Percentiles rank a stretch among this genome's conserved stretches.
Evolutionary conservation across 768 basidiomycete genomes (phyloP).

Genomic region (Hirschioporus abietinus): DNA sequence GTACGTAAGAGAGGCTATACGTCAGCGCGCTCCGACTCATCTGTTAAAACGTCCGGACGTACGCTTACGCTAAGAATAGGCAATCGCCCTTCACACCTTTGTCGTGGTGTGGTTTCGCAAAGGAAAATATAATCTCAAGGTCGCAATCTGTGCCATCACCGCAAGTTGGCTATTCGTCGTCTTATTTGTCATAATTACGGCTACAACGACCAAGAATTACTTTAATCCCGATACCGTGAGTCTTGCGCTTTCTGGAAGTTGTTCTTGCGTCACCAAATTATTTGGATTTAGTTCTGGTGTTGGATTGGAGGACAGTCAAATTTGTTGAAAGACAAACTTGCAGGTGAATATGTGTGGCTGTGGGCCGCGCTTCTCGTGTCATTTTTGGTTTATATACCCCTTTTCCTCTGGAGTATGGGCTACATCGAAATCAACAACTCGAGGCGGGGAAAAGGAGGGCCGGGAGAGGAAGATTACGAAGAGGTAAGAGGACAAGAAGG

Average conservation of each 20-base stretch:
- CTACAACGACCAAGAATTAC: slow-evolving; percentile 17
- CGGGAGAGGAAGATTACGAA: neutral
- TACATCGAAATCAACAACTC: neutral
- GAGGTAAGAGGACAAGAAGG: neutral
- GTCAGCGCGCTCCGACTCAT: neutral
- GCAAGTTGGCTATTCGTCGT: slow-evolving; percentile 31
- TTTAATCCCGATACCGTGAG: slow-evolving; percentile 31
- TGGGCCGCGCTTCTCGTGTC: slow-evolving; percentile 36
- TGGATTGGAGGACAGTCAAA: slow-evolving; percentile 29
- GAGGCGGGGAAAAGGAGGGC: neutral
- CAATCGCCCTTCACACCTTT: slow-evolving; percentile 38
- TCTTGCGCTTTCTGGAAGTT: neutral
- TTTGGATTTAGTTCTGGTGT: slow-evolving; percentile 32
- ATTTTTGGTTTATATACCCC: slow-evolving; percentile 27
- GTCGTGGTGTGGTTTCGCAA: slow-evolving; percentile 32
- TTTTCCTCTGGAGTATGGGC: slow-evolving; percentile 30
- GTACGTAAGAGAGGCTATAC: slow-evolving; percentile 20
- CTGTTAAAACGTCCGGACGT: neutral
- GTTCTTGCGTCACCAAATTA: neutral
- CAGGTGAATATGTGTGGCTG: slow-evolving; percentile 41
- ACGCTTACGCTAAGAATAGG: slow-evolving; percentile 16
- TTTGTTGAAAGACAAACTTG: slow-evolving; percentile 28
- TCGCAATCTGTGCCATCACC: slow-evolving; percentile 23
- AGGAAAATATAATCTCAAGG: slow-evolving; percentile 20
- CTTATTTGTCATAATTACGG: slow-evolving; percentile 26